Conservation (phyloP, 148 eudicot species). For the Fallopia convolvulus region DNA sequence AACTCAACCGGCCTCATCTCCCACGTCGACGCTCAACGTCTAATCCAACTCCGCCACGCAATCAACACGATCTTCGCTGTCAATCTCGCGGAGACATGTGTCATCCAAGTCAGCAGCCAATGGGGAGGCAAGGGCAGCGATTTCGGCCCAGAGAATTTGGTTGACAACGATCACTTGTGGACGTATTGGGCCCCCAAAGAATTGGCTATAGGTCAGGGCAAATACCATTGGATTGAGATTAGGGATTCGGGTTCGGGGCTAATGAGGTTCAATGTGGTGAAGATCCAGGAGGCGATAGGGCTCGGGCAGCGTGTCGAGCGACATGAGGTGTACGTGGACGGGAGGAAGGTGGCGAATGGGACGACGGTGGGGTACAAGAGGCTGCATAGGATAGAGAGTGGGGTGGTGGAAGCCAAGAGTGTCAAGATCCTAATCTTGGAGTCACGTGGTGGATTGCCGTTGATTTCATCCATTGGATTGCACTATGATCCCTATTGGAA, state of each 20-base stretch:
- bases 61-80: conserved; percentile 44
- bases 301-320: conserved; percentile 65
- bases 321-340: conserved; percentile 63
- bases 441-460: conserved; percentile 58
- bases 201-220: neutral
- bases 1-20: conserved; percentile 72
- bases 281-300: conserved; percentile 85
- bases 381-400: conserved; percentile 54
- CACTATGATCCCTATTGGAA: conserved; percentile 75
- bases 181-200: conserved; percentile 86
- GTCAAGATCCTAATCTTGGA: conserved; percentile 43
- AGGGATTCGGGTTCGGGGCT: conserved; percentile 13
- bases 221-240: conserved; percentile 60
- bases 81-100: conserved; percentile 45
- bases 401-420: conserved; percentile 33
- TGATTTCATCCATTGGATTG: conserved; percentile 76
- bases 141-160: conserved; percentile 55
- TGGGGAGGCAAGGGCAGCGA: conserved; percentile 35
- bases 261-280: conserved; percentile 60
- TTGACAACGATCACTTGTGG: conserved; percentile 78
- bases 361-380: conserved; percentile 77
- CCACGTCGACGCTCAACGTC: conserved; percentile 36
- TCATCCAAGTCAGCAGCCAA: conserved; percentile 48
- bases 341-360: conserved; percentile 35
- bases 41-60: conserved; percentile 47